Conservation (phyloP, 306 rosid species). For the Vicia faba region DNA sequence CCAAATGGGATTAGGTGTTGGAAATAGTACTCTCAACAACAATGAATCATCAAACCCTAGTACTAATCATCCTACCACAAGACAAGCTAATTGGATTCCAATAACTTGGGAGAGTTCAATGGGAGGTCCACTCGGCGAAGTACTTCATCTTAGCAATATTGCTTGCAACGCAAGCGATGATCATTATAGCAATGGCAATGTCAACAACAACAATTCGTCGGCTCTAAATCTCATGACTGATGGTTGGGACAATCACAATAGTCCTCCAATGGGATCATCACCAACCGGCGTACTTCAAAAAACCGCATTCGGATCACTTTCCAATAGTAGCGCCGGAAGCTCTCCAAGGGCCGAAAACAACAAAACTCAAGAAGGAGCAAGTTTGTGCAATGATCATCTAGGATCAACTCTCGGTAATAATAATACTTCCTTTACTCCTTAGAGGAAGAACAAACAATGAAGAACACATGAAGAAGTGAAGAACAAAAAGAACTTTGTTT, state of each 20-base stretch:
- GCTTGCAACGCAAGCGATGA: conserved; percentile 44
- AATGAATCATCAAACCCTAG: conserved; percentile 43
- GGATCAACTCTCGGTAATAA: conserved; percentile 50
- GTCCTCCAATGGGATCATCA: conserved; percentile 79
- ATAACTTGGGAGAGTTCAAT: conserved; percentile 75
- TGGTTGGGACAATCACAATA: conserved; percentile 76
- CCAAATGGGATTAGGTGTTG: conserved; percentile 64
- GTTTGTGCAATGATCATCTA: conserved; percentile 67
- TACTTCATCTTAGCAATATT: conserved; percentile 57
- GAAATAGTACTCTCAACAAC: conserved; percentile 25
- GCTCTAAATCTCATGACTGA: conserved; percentile 76
- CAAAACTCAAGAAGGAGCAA: conserved; percentile 61
- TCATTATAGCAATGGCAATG: conserved; percentile 19
- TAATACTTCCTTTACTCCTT: conserved; percentile 43
- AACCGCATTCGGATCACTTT: conserved; percentile 71
- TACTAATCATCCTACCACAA: conserved; percentile 7
- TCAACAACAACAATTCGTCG: conserved; percentile 45
- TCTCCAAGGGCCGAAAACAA: conserved; percentile 82
- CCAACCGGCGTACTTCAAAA: conserved; percentile 88
- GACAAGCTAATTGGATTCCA: conserved; percentile 78
- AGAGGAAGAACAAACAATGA: background rate
- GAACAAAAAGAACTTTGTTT: conserved; percentile 20
- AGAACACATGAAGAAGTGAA: background rate
- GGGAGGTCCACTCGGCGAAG: conserved; percentile 98
- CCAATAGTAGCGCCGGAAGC: conserved; percentile 92